Percentiles rank a stretch among this genome's conserved stretches.
These are phyloP conservation scores for Neurospora sp. DNA, from an alignment of 495 filamentous ascomycete genomes.

Conservation along the genomic window DNA sequence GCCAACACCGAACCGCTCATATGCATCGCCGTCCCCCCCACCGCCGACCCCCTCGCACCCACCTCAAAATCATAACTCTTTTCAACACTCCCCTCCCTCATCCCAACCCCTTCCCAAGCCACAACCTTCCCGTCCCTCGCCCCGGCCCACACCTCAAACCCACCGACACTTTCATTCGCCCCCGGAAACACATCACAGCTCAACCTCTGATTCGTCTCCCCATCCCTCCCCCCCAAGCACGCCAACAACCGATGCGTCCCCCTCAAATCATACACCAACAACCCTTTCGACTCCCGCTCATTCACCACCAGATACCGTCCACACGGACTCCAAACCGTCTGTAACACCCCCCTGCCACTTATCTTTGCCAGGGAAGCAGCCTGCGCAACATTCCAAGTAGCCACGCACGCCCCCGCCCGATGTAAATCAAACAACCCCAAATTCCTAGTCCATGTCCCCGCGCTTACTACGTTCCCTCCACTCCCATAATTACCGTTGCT, in stretches of 20 bases:
- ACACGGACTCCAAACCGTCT: constrained; percentile 72
- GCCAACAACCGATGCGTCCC: constrained; percentile 59
- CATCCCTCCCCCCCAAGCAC: constrained; percentile 59
- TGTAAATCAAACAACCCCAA: constrained; percentile 67
- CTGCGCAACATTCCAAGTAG: constrained; percentile 49
- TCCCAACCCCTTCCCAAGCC: constrained; percentile 60
- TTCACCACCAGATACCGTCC: constrained; percentile 80
- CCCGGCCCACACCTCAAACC: constrained; percentile 76
- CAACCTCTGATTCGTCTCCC: constrained; percentile 67
- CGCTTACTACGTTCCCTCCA: constrained; percentile 53
- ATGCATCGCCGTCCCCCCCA: constrained; percentile 58
- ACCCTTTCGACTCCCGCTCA: constrained; percentile 66
- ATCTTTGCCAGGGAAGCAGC: constrained; percentile 29
- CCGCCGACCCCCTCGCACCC: constrained; percentile 37
- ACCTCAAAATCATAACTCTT: constrained; percentile 50
- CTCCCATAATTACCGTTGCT: constrained; percentile 5
- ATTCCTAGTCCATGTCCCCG: constrained; percentile 70
- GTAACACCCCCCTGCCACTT: constrained; percentile 61
- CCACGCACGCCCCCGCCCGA: constrained; percentile 54
- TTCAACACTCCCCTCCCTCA: constrained; percentile 40
- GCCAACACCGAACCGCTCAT: constrained; percentile 56
- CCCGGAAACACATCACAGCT: constrained; percentile 57
- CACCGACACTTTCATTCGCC: constrained; percentile 29
- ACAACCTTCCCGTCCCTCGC: constrained; percentile 68
- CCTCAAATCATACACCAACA: constrained; percentile 78